Conservation (phyloP, 257 asterid species). For the Jasminum sambac region DNA sequence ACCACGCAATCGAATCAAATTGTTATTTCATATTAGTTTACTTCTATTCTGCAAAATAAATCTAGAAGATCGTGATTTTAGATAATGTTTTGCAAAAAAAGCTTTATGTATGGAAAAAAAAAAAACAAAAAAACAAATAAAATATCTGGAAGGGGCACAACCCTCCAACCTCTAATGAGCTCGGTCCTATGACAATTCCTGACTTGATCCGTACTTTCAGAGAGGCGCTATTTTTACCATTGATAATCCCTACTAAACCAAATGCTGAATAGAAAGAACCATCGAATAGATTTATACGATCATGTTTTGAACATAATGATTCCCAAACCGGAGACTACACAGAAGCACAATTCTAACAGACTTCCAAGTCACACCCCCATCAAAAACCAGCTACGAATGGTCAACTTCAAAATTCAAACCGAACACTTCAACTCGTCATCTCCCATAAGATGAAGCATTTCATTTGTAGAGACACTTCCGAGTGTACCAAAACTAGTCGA, state of each 20-base stretch:
- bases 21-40: too few species aligned
- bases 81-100: too few species aligned
- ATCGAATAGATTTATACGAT: conserved; percentile 11
- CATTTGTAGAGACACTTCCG: not conserved
- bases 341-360: conserved; percentile 20
- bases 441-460: conserved; percentile 16
- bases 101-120: too few species aligned
- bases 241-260: not conserved
- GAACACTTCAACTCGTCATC: conserved; percentile 20
- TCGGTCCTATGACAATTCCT: too few species aligned
- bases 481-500: conserved; percentile 35
- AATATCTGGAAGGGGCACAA: too few species aligned
- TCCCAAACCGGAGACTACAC: conserved; percentile 30
- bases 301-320: conserved; percentile 7
- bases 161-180: too few species aligned
- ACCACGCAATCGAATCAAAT: too few species aligned
- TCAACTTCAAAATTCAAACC: conserved; percentile 25
- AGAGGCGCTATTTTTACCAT: not conserved
- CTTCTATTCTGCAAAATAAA: too few species aligned
- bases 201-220: too few species aligned
- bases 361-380: conserved; percentile 16
- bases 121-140: too few species aligned
- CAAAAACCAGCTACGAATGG: conserved; percentile 3
- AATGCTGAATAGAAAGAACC: conserved; percentile 25
- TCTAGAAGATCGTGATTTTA: too few species aligned